A percentile compares a stretch with the other conserved stretches of the same genome.
These are phyloP conservation scores for Coemansia sp. DNA, from an alignment of 192 early-diverging fungal species.

Conservation along the genomic window DNA sequence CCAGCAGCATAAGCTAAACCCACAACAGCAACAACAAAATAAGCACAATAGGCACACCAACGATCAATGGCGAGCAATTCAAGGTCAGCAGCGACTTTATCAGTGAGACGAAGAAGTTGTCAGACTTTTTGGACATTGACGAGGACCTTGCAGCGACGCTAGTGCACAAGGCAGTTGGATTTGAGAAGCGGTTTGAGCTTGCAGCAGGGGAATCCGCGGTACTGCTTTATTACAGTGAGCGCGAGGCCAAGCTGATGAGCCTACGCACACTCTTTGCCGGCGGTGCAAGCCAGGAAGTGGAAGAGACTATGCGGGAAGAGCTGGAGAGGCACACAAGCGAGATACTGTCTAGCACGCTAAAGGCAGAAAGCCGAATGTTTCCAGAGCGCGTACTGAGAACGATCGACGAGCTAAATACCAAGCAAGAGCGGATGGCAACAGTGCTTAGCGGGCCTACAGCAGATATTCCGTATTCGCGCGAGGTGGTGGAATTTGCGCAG, in stretches of 20 bases:
- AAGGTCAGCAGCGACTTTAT: slow-evolving; percentile 72
- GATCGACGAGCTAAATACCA: slow-evolving; percentile 52
- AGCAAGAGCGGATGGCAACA: slow-evolving; percentile 50
- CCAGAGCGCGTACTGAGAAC: slow-evolving; percentile 55
- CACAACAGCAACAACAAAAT: not conserved
- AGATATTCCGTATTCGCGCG: slow-evolving; percentile 45
- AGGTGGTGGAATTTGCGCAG: slow-evolving; percentile 44
- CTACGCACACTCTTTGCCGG: slow-evolving; percentile 59
- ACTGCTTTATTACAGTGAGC: slow-evolving; percentile 65
- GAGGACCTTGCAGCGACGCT: slow-evolving; percentile 73
- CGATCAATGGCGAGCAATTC: slow-evolving; percentile 60
- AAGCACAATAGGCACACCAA: slow-evolving; percentile 24
- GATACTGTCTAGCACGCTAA: slow-evolving; percentile 37
- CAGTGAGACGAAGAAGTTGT: slow-evolving; percentile 63
- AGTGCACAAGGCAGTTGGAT: slow-evolving; percentile 56
- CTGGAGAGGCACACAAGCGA: slow-evolving; percentile 40
- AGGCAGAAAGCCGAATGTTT: slow-evolving; percentile 39
- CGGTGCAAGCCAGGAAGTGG: slow-evolving; percentile 47
- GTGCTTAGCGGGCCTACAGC: slow-evolving; percentile 55
- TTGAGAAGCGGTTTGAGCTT: slow-evolving; percentile 57
- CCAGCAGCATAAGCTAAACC: not conserved
- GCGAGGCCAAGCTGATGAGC: slow-evolving; percentile 59
- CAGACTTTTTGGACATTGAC: slow-evolving; percentile 77
- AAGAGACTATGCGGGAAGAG: slow-evolving; percentile 44
- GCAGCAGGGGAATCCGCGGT: slow-evolving; percentile 66